Conservation (phyloP, 1,284 basidiomycete genomes). For the Amylostereum chailletii region DNA sequence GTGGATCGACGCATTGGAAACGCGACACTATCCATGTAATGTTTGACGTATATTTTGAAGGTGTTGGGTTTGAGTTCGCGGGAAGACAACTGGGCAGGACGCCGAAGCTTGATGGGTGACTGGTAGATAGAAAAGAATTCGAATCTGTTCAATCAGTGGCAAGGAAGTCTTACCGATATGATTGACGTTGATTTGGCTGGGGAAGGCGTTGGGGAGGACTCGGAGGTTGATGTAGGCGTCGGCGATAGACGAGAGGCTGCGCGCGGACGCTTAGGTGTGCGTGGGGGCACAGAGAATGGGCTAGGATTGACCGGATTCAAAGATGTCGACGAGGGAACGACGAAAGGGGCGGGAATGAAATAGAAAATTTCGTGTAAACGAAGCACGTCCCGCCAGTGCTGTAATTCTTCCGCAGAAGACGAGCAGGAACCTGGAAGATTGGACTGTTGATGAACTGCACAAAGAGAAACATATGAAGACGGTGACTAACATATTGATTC, state of each 20-base stretch:
- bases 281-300: neutral
- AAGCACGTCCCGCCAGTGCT: too few relatives aligned
- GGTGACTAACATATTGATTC: neutral
- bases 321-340: too few relatives aligned
- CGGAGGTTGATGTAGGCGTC: constrained; percentile 1
- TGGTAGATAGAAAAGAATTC: constrained; percentile 12
- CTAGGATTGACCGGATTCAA: neutral
- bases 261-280: neutral
- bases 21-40: constrained; percentile 51
- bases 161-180: constrained; percentile 11
- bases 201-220: constrained; percentile 7
- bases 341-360: too few relatives aligned
- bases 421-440: too few relatives aligned
- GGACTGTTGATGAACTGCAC: too few relatives aligned
- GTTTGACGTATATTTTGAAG: constrained; percentile 66
- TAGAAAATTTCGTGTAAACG: too few relatives aligned
- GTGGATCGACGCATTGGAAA: constrained; percentile 2
- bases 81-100: constrained; percentile 57
- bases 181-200: constrained; percentile 7
- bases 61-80: constrained; percentile 57
- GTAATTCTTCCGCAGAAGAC: too few relatives aligned
- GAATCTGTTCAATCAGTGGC: neutral
- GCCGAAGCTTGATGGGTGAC: constrained; percentile 47
- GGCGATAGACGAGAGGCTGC: constrained; percentile 1
- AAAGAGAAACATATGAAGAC: too few relatives aligned